Conservation (phyloP, 2,329 filamentous ascomycete species). For the Alternaria sp. region DNA sequence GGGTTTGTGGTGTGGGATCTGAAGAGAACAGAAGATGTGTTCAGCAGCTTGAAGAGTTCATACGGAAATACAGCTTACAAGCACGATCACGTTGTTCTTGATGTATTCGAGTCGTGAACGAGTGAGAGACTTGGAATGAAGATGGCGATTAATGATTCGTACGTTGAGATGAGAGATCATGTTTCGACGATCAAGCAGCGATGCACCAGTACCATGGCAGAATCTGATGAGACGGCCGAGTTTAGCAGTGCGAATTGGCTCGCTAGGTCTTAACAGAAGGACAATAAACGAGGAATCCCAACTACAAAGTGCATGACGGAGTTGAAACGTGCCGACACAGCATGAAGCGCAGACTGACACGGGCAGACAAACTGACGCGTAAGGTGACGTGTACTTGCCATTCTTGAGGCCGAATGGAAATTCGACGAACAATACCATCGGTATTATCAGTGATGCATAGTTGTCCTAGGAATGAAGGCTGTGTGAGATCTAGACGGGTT, state of each 20-base stretch:
- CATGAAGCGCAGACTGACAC: background rate
- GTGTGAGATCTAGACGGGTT: background rate
- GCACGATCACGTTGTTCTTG: background rate
- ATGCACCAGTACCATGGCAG: background rate
- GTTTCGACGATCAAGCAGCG: background rate
- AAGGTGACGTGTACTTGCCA: background rate
- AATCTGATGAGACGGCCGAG: background rate
- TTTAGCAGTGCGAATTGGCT: background rate
- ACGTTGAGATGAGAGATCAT: background rate
- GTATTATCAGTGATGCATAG: background rate
- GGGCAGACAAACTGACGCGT: background rate
- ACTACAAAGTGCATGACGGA: background rate
- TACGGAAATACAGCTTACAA: too few species aligned
- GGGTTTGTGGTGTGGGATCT: background rate
- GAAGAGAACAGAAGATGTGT: too few species aligned
- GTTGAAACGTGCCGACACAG: background rate
- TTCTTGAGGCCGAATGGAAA: background rate
- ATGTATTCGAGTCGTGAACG: background rate
- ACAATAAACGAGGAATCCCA: background rate
- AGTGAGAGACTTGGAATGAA: background rate
- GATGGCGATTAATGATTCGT: background rate
- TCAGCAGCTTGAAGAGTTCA: background rate
- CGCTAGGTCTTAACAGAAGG: background rate
- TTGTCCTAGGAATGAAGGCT: background rate
- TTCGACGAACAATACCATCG: background rate